Percentiles rank a stretch among this genome's conserved stretches.
phyloP scores from a whole-genome alignment of 2,329 filamentous ascomycete genomes.

The Zasmidium citrigriseum region DNA sequence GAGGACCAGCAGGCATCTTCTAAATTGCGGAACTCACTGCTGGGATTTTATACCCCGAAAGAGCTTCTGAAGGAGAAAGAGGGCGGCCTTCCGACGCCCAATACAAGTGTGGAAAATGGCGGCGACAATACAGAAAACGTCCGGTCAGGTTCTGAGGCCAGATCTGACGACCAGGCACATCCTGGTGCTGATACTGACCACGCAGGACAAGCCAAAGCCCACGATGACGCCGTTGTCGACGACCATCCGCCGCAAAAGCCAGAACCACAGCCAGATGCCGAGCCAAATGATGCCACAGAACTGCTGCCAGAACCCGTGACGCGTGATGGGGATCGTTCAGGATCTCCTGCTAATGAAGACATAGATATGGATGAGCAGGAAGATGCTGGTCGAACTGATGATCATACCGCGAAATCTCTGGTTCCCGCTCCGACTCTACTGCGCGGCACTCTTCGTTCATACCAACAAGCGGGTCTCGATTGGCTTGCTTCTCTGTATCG shows the following conservation, averaged over 20 bases:
- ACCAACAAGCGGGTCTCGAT: conserved; percentile 94
- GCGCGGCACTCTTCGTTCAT: conserved; percentile 86
- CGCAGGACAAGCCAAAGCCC: conserved; percentile 30
- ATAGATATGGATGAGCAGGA: conserved; percentile 28
- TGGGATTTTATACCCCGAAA: conserved; percentile 31
- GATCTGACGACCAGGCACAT: conserved; percentile 18
- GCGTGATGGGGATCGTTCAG: neutral
- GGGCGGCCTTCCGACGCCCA: conserved; percentile 34
- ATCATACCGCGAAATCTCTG: conserved; percentile 20
- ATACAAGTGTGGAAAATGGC: conserved; percentile 34
- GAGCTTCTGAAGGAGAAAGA: conserved; percentile 27
- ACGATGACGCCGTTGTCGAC: conserved; percentile 14
- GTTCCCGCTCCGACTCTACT: conserved; percentile 67
- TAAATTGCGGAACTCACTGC: conserved; percentile 18
- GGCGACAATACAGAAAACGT: conserved; percentile 22
- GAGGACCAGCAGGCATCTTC: conserved; percentile 25
- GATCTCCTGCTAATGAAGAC: conserved; percentile 6
- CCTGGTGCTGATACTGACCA: conserved; percentile 10
- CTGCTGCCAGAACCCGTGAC: neutral
- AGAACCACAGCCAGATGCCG: neutral
- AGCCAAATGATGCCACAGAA: neutral
- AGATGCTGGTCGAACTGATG: conserved; percentile 31
- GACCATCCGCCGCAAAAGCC: neutral
- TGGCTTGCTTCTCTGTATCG: conserved; percentile 94
- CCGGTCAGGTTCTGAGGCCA: conserved; percentile 21